Percentiles rank a stretch among this genome's conserved stretches.
phyloP scores from a whole-genome alignment of 305 asterid species.

The Coffea humblotiana region DNA sequence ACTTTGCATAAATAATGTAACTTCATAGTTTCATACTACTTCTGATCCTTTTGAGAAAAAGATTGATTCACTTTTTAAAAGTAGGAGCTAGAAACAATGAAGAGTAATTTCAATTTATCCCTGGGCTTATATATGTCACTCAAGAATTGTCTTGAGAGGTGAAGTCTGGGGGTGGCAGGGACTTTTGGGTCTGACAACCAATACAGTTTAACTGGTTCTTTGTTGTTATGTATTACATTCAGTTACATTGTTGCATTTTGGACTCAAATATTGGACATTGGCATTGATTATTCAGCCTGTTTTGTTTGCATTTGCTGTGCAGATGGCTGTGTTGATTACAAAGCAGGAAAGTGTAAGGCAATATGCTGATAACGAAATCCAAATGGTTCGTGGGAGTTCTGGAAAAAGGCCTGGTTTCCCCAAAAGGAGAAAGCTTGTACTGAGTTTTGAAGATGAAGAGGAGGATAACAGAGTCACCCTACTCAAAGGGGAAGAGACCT shows the following conservation, averaged over 20 bases:
- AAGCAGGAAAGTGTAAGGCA: conserved; percentile 2
- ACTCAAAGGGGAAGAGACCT: background rate
- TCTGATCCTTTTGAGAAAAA: no score
- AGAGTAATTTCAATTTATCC: no score
- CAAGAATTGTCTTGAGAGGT: background rate
- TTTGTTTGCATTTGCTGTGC: conserved; percentile 12
- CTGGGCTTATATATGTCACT: no score
- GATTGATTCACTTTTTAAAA: no score
- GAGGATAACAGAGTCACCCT: conserved; percentile 1
- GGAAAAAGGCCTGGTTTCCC: background rate
- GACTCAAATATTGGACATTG: background rate
- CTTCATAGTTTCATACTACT: background rate
- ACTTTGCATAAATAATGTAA: background rate
- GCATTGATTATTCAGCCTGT: background rate
- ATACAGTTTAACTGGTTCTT: background rate
- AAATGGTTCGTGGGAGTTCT: background rate
- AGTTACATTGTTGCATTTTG: background rate
- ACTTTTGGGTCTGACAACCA: background rate
- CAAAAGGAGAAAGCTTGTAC: conserved; percentile 13
- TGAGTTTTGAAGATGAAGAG: conserved; percentile 11
- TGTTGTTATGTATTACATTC: background rate
- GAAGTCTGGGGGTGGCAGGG: background rate
- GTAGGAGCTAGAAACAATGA: no score
- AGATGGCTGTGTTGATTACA: conserved; percentile 17
- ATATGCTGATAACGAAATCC: background rate